Conservation (phyloP, 345 rosid genomes). For the Euphorbia pulcherrima region DNA sequence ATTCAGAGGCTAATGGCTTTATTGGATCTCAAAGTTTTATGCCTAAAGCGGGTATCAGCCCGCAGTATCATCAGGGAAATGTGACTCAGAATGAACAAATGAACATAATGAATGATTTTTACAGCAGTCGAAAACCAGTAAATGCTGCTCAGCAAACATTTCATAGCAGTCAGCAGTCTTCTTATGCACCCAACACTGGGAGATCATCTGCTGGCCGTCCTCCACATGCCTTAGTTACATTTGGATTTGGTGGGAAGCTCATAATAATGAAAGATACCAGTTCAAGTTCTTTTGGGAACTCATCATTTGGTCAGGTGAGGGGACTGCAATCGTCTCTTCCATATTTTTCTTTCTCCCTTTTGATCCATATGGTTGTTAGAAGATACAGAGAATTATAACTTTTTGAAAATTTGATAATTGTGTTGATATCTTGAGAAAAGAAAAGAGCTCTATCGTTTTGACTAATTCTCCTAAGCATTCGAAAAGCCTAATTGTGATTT, state of each 20-base stretch:
- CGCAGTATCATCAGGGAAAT: conserved; percentile 45
- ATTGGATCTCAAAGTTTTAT: conserved; percentile 42
- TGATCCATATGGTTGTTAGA: neutral
- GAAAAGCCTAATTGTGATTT: conserved; percentile 27
- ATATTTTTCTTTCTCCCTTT: conserved; percentile 4
- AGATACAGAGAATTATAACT: neutral
- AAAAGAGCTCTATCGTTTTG: neutral
- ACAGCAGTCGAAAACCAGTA: conserved; percentile 41
- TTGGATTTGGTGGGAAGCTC: conserved; percentile 97
- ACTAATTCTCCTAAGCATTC: neutral
- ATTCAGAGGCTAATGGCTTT: conserved; percentile 51
- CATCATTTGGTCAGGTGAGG: conserved; percentile 76
- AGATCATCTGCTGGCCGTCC: conserved; percentile 95
- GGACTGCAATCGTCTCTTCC: conserved; percentile 8
- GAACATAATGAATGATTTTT: conserved; percentile 48
- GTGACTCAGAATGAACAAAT: conserved; percentile 45
- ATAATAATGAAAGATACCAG: conserved; percentile 61
- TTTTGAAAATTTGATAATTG: neutral
- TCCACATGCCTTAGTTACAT: conserved; percentile 78
- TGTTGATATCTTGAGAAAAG: conserved; percentile 6
- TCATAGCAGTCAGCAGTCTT: conserved; percentile 54
- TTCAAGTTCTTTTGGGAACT: conserved; percentile 41
- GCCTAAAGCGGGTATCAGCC: conserved; percentile 36
- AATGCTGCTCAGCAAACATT: conserved; percentile 44
- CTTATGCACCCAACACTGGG: conserved; percentile 47